phyloP scores from a whole-genome alignment of 1,284 basidiomycete genomes.

The Ustilago shanxiensis region DNA sequence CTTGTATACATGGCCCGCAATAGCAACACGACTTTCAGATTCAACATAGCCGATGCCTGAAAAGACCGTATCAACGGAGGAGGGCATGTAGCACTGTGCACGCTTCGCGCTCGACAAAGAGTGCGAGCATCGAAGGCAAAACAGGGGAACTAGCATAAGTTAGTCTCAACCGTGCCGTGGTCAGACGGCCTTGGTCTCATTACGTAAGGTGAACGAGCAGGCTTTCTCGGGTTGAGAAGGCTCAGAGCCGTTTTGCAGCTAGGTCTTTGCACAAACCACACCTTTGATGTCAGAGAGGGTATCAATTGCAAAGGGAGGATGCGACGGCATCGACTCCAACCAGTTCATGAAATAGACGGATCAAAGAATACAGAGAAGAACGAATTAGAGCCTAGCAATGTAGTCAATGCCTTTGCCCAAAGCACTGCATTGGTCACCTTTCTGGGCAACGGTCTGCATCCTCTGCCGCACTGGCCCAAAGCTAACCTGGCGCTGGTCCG shows the following conservation, averaged over 20 bases:
- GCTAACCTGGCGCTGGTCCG: conserved; percentile 23
- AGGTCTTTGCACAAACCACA: neutral
- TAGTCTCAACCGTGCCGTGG: too few species aligned
- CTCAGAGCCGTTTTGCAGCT: neutral
- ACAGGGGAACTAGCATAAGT: too few species aligned
- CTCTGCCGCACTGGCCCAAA: conserved; percentile 43
- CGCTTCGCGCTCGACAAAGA: too few species aligned
- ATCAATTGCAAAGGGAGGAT: neutral
- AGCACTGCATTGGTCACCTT: conserved; percentile 44
- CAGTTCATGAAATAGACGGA: neutral
- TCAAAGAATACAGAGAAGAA: too few species aligned
- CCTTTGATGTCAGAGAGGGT: neutral
- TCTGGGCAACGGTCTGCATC: conserved; percentile 35
- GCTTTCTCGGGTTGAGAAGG: neutral
- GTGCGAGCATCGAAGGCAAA: too few species aligned
- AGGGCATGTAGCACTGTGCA: too few species aligned
- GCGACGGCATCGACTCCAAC: neutral
- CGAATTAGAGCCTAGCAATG: conserved; percentile 32
- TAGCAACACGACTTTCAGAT: conserved; percentile 7
- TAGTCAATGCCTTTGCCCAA: conserved; percentile 39
- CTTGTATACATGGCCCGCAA: conserved; percentile 10
- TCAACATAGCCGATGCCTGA: neutral
- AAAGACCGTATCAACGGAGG: neutral
- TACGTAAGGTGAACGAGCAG: too few species aligned
- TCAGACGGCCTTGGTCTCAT: too few species aligned